Base-by-base conservation (phyloP, 257 asterid species). In the Verbena officinalis region DNA sequence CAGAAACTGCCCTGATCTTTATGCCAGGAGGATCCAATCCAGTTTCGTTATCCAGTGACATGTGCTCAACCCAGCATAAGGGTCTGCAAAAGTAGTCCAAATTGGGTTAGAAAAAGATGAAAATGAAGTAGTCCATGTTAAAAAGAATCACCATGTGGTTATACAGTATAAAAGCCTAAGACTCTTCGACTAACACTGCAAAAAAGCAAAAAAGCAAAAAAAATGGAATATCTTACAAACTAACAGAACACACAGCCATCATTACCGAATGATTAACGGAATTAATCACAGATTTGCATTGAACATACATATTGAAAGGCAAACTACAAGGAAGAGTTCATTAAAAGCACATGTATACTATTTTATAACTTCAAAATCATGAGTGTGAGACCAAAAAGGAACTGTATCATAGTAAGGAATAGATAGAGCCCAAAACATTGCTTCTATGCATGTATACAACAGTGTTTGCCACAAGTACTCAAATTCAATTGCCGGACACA, bases 51-150 rank as follows among this genome's bases (percentile, higher is more conserved):
- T 88, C 87, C 71, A 86, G 79, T 42, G 96, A 83, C 87, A 88
- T 84, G 80, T 88, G 96, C 79, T 86, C 91, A 73, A 74, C 82
- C 96, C 96, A 89, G 77, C 95, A 88, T 65, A 86, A 76, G 51
- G 96, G 96, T 67, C 92, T 87, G 82, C 73, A 77, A 55, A 62
- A 51, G 73, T 42, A 30, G 54, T 17, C 42, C 16, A 68, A 53
- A 19, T 12, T 64, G 6, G 55, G 23, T 57, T 20, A 50, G n/a
- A n/a, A 43, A 17, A 53, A 55, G 50, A 21, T 45, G 51, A 14
- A 19, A 20, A 48, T 55, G 4, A 15, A 45, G 55, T 36, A 42
- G 46, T 49, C 55, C 9, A 62, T 55, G 14, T 33, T 33, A 24
- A 55, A 56, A 58, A 34, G 66, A 64, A 53, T 59, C 57, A 72